Base-by-base conservation (phyloP, 2,329 filamentous ascomycete genomes). In the Calonectria pauciramosa region DNA sequence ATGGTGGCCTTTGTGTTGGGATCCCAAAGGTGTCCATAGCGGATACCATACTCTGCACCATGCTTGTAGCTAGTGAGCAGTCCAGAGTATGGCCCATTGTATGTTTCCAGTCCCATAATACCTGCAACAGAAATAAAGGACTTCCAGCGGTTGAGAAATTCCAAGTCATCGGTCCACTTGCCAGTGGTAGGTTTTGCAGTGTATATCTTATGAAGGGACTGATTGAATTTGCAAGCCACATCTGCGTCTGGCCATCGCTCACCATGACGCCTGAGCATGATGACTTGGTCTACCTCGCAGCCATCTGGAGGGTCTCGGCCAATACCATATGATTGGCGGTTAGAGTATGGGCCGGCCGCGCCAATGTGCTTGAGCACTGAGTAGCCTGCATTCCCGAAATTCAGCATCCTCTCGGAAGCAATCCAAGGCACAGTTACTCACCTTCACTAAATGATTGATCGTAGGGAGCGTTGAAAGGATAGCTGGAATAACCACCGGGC, bases 211-310 rank as follows among this genome's bases (percentile, higher is more conserved):
- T 26, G 3, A 26, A 38, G 34, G 6, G 56, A 18, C 28, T 23
- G 5, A 8, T 14, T 4, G n/a, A 60, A 60, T 9, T 60, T 60
- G 13, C 10, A 14, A 23, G n/a, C 56, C 16, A 23, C 23, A 11
- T 23, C 23, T 41, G 34, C n/a, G 23, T 60, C 34, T 34, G 56
- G 56, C 56, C 56, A 60, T 38, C 56, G 56, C 23, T 60, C 56
- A 9, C 56, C 56, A 20, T 60, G 56, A 20, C 56, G 56, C 34
- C 23, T 60, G 34, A 60, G 56, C 56, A 60, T 60, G n/a, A 60
- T 60, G n/a, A 60, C 56, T 28, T 60, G 56, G 34, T 60, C 56
- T 60, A 60, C 56, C 13, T 60, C 56, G 9, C 56, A 60, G 30
- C 56, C 56, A 38, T 60, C 56, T 9, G 56, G 56, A 3, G 56